phyloP scores from a whole-genome alignment of 495 filamentous ascomycete species.

The Annulohypoxylon bovei region DNA sequence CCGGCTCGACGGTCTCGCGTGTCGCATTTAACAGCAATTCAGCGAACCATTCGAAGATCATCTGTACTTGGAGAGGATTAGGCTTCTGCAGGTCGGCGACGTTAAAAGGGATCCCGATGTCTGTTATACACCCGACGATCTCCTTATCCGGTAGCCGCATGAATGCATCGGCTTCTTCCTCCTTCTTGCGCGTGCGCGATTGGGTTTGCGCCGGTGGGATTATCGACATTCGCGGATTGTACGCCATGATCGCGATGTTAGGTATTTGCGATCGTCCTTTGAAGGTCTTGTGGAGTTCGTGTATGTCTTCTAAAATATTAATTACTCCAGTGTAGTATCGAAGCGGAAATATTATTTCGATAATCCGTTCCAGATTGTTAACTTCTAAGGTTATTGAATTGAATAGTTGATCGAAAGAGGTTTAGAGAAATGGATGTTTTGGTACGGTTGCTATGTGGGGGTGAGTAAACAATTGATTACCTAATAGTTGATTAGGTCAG shows the following conservation, averaged over 20 bases:
- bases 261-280: neutral
- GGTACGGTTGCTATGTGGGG: constrained; percentile 38
- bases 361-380: constrained; percentile 9
- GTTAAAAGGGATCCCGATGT: constrained; percentile 89
- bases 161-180: constrained; percentile 85
- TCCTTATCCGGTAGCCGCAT: constrained; percentile 89
- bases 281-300: neutral
- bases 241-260: constrained; percentile 62
- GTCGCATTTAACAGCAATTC: constrained; percentile 92
- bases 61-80: constrained; percentile 90
- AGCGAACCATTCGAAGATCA: constrained; percentile 97
- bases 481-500: constrained; percentile 20
- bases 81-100: constrained; percentile 93
- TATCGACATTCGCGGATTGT: constrained; percentile 83
- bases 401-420: constrained; percentile 17
- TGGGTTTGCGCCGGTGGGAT: constrained; percentile 66
- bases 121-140: constrained; percentile 95
- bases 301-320: neutral
- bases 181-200: constrained; percentile 70
- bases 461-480: constrained; percentile 23
- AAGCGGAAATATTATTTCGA: neutral
- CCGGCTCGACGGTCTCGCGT: constrained; percentile 89
- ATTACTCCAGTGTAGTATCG: neutral
- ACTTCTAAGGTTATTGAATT: constrained; percentile 9
- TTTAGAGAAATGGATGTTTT: constrained; percentile 27